phyloP scores from a whole-genome alignment of 1,284 basidiomycete genomes.

The Heterobasidion parviporum region DNA sequence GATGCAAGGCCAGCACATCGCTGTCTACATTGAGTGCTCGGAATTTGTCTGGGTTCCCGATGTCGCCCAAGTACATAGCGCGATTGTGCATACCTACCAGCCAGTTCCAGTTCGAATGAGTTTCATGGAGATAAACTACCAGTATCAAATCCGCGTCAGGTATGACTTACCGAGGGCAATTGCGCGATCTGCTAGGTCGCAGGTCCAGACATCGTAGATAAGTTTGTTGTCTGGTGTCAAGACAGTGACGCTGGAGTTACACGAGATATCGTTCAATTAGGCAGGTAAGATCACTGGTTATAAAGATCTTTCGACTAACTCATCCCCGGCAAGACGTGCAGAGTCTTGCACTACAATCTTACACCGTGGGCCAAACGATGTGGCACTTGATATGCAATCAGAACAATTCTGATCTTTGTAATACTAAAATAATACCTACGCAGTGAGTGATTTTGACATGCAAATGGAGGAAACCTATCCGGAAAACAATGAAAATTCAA shows the following conservation, averaged over 20 bases:
- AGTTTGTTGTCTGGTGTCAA: conserved; percentile 26
- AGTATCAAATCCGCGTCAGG: conserved; percentile 36
- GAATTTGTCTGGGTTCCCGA: conserved; percentile 27
- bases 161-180: conserved; percentile 29
- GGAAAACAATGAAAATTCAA: neutral
- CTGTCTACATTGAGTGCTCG: conserved; percentile 39
- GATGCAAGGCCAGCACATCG: conserved; percentile 52
- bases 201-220: conserved; percentile 45
- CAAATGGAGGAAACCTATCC: conserved; percentile 34
- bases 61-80: conserved; percentile 43
- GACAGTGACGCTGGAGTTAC: conserved; percentile 14
- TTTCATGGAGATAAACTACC: neutral
- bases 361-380: conserved; percentile 40
- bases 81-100: conserved; percentile 39
- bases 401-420: neutral
- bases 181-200: too few species aligned
- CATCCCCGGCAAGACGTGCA: conserved; percentile 15
- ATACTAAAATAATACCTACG: conserved; percentile 27
- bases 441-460: conserved; percentile 34
- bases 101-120: conserved; percentile 4
- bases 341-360: conserved; percentile 40
- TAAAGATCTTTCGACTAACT: conserved; percentile 21
- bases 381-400: conserved; percentile 27
- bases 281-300: neutral
- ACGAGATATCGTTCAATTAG: neutral